These are phyloP conservation scores for Steccherinum ochraceum DNA, from an alignment of 768 basidiomycete genomes.

Conservation along the genomic window DNA sequence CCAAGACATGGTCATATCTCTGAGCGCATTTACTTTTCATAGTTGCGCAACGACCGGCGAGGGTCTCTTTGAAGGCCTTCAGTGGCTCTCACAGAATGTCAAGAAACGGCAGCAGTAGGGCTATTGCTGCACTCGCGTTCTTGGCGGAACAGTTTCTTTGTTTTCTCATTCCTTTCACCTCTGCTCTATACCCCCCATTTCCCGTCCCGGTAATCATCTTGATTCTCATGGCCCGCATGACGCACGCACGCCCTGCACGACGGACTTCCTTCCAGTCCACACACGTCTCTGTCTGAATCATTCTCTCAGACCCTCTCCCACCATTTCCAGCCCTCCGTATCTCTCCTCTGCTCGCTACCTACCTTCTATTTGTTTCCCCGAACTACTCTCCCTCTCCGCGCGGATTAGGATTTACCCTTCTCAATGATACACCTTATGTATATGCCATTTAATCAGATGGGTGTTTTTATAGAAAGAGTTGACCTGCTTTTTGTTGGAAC, in stretches of 20 bases:
- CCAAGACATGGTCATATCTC: too few species aligned
- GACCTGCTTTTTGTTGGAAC: conserved; percentile 3
- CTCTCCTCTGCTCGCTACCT: conserved; percentile 10
- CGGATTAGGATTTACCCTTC: conserved; percentile 16
- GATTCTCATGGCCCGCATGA: conserved; percentile 25
- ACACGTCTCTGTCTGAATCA: conserved; percentile 12
- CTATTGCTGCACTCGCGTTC: conserved; percentile 21
- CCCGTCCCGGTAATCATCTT: conserved; percentile 17
- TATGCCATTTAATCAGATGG: conserved; percentile 23
- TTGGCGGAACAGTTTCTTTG: conserved; percentile 10
- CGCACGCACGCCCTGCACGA: conserved; percentile 25
- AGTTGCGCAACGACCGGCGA: conserved; percentile 97
- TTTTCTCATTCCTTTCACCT: conserved; percentile 20
- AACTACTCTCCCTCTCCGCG: conserved; percentile 11
- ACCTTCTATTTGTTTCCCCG: conserved; percentile 8
- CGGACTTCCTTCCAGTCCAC: conserved; percentile 22
- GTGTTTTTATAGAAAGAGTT: conserved; percentile 6
- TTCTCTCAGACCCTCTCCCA: not conserved
- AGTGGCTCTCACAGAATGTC: conserved; percentile 96
- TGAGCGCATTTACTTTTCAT: not conserved
- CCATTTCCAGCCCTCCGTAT: too few species aligned
- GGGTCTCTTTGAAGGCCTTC: conserved; percentile 93
- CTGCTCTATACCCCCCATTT: conserved; percentile 24
- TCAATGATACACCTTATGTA: conserved; percentile 24
- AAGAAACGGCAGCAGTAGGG: conserved; percentile 80